Evolutionary conservation across 805 yeast genomes (phyloP).

Genomic region (Nematodospora valgi): DNA sequence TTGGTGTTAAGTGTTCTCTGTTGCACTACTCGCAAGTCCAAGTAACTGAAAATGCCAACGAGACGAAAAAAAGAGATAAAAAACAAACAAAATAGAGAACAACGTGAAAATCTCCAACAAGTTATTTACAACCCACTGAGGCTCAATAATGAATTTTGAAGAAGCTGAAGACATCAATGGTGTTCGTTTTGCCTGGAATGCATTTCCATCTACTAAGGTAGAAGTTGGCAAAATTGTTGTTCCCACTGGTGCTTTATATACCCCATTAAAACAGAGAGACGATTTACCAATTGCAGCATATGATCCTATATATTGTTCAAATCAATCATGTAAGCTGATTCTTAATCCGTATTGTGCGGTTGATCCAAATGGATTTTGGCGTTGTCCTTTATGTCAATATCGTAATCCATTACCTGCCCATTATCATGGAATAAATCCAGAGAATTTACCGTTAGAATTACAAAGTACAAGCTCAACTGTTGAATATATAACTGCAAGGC

Average conservation of each 20-base stretch:
- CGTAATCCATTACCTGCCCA: slow-evolving; percentile 82
- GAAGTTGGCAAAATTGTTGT: slow-evolving; percentile 91
- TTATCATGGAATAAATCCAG: slow-evolving; percentile 71
- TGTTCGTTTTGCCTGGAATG: slow-evolving; percentile 51
- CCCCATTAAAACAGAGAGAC: slow-evolving; percentile 83
- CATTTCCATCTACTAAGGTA: slow-evolving; percentile 81
- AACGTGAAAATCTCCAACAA: not conserved
- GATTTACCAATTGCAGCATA: slow-evolving; percentile 58
- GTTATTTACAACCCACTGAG: not conserved
- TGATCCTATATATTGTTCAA: slow-evolving; percentile 49
- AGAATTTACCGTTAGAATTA: slow-evolving; percentile 79
- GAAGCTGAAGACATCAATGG: slow-evolving; percentile 45
- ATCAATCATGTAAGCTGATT: slow-evolving; percentile 74
- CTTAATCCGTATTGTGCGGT: slow-evolving; percentile 84
- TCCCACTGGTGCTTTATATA: slow-evolving; percentile 90
- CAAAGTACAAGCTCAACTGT: slow-evolving; percentile 67
- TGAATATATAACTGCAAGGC: slow-evolving; percentile 80
- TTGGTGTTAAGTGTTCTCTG: no score
- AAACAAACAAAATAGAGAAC: not conserved
- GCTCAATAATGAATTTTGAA: slow-evolving; percentile 35
- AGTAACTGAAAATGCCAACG: slow-evolving; percentile 6
- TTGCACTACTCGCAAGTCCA: slow-evolving; percentile 2
- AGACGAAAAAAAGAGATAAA: slow-evolving; percentile 4
- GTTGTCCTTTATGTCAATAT: slow-evolving; percentile 76
- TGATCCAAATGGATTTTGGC: slow-evolving; percentile 79